Conservation (phyloP, 2,329 filamentous ascomycete genomes). For the Teratosphaeria zuluensis region DNA sequence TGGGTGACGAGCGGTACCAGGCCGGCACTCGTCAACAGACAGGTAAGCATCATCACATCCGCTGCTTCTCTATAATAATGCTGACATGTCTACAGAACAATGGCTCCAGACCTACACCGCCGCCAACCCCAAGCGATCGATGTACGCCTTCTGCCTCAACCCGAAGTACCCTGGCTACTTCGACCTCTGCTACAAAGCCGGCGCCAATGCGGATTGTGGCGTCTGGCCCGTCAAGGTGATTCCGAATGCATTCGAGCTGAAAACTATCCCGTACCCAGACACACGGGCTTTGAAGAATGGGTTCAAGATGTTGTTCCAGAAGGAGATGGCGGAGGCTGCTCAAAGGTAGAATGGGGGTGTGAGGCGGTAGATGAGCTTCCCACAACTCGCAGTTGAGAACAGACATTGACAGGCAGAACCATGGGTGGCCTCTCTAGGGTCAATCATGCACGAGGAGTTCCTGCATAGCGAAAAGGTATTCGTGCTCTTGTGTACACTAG, state of each 20-base stretch:
- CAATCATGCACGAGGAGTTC: neutral
- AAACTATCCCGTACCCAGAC: conserved; percentile 82
- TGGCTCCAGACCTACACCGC: conserved; percentile 95
- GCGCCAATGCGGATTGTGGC: conserved; percentile 60
- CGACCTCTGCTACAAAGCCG: conserved; percentile 91
- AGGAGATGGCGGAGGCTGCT: conserved; percentile 14
- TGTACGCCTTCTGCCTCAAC: conserved; percentile 94
- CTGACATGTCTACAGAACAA: conserved; percentile 52
- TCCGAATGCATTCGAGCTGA: conserved; percentile 85
- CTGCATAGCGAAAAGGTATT: neutral
- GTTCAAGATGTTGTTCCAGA: conserved; percentile 74
- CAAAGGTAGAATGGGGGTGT: neutral
- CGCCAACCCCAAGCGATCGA: conserved; percentile 86
- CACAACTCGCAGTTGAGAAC: neutral
- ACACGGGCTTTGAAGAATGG: conserved; percentile 94
- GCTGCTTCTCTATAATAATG: neutral
- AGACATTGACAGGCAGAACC: neutral
- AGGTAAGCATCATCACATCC: conserved; percentile 50
- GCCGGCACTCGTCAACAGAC: conserved; percentile 68
- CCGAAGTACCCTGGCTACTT: conserved; percentile 90
- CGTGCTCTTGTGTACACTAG: neutral
- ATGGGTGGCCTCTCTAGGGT: too few species aligned
- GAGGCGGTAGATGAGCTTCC: neutral
- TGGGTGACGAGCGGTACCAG: conserved; percentile 89
- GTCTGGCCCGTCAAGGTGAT: conserved; percentile 83